Conservation (phyloP, 805 yeast species). For the Kurtzmaniella cleridarum region DNA sequence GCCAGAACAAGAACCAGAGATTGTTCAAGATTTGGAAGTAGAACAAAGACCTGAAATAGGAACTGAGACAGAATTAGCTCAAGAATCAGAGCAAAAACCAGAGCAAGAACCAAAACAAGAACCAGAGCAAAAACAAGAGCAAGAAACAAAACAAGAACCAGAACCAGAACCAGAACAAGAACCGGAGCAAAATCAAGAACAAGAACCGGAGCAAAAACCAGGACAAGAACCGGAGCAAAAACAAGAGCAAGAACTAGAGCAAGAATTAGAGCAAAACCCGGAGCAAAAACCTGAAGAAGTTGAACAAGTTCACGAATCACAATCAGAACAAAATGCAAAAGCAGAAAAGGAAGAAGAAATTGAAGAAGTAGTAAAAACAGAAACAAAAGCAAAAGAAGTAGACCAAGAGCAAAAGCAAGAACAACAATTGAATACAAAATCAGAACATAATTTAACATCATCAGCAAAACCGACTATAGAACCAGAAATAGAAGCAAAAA, state of each 20-base stretch:
- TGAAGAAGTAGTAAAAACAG: not conserved
- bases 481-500: too few relatives aligned
- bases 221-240: not conserved
- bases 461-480: too few relatives aligned
- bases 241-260: not conserved
- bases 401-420: not conserved
- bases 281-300: not conserved
- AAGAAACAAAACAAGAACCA: not conserved
- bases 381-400: too few relatives aligned
- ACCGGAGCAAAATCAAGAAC: not conserved
- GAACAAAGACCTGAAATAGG: not conserved
- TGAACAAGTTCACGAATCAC: not conserved
- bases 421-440: too few relatives aligned
- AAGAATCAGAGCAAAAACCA: too few relatives aligned
- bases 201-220: not conserved
- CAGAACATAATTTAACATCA: too few relatives aligned
- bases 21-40: constrained; percentile 1
- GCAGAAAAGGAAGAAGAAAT: not conserved
- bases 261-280: too few relatives aligned
- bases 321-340: not conserved
- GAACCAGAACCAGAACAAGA: not conserved
- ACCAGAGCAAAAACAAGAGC: not conserved
- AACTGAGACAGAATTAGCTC: too few relatives aligned
- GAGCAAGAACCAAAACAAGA: not conserved
- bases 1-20: too few relatives aligned